phyloP scores from a whole-genome alignment of 2,329 filamentous ascomycete species.

The Trematosphaeria pertusa region DNA sequence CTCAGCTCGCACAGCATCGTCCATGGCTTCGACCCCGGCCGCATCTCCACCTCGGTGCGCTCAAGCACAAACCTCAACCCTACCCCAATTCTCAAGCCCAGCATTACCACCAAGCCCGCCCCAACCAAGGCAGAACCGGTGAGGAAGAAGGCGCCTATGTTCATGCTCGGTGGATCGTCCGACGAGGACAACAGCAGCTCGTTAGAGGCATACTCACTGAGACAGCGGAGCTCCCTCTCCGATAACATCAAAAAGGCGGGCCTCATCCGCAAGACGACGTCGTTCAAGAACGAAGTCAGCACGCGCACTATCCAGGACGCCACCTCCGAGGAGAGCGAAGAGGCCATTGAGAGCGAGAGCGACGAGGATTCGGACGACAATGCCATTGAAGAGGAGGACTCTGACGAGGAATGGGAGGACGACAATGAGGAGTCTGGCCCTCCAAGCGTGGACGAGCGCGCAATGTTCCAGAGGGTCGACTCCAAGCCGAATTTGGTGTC shows the following conservation, averaged over 20 bases:
- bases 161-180: slow-evolving; percentile 79
- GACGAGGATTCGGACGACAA: slow-evolving; percentile 66
- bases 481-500: slow-evolving; percentile 86
- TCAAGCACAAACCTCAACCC: slow-evolving; percentile 65
- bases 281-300: slow-evolving; percentile 79
- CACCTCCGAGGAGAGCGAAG: slow-evolving; percentile 63
- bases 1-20: slow-evolving; percentile 74
- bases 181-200: slow-evolving; percentile 86
- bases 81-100: slow-evolving; percentile 67
- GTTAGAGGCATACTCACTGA: slow-evolving; percentile 62
- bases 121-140: slow-evolving; percentile 43
- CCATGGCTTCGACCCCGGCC: slow-evolving; percentile 83
- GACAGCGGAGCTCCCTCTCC: slow-evolving; percentile 62
- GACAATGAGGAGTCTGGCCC: slow-evolving; percentile 80
- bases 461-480: slow-evolving; percentile 88
- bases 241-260: slow-evolving; percentile 59
- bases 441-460: slow-evolving; percentile 80
- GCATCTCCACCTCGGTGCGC: slow-evolving; percentile 72
- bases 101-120: slow-evolving; percentile 35
- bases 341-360: slow-evolving; percentile 65
- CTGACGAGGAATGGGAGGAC: slow-evolving; percentile 63
- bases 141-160: slow-evolving; percentile 74
- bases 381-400: slow-evolving; percentile 68
- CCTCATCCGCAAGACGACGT: slow-evolving; percentile 75
- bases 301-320: slow-evolving; percentile 68